Evolutionary conservation across 352 stramenopile species (phyloP).

Genomic region (Phytopythium vexans): DNA sequence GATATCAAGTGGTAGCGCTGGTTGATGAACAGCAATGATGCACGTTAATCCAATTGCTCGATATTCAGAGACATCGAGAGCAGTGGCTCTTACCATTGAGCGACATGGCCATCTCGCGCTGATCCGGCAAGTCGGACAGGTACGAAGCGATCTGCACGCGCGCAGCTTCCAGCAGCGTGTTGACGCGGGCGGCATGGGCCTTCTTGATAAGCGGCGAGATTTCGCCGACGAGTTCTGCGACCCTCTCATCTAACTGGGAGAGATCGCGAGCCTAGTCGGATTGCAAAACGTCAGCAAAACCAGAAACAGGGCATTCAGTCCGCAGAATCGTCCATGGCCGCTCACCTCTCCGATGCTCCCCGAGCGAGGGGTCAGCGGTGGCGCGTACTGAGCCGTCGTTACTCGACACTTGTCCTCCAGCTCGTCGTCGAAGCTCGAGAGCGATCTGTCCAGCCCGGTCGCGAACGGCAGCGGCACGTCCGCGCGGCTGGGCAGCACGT

Average conservation of each 20-base stretch:
- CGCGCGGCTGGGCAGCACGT: slow-evolving; percentile 33
- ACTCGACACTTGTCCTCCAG: slow-evolving; percentile 29
- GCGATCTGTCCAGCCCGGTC: slow-evolving; percentile 23
- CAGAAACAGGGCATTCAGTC: not conserved
- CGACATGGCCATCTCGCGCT: slow-evolving; percentile 20
- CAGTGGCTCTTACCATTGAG: slow-evolving; percentile 8
- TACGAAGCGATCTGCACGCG: slow-evolving; percentile 41
- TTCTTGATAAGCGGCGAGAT: slow-evolving; percentile 31
- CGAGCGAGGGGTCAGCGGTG: slow-evolving; percentile 18
- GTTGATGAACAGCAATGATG: too few species aligned
- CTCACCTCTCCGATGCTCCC: slow-evolving; percentile 20
- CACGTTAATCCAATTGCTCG: too few species aligned
- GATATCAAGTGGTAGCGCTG: slow-evolving; percentile 22
- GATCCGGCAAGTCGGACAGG: slow-evolving; percentile 18
- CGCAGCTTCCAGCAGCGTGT: slow-evolving; percentile 31
- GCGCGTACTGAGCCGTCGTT: slow-evolving; percentile 10
- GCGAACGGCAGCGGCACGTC: slow-evolving; percentile 31
- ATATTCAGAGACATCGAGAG: not conserved
- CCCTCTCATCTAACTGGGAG: slow-evolving; percentile 23
- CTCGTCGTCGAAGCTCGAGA: slow-evolving; percentile 37
- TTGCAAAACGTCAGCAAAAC: not conserved
- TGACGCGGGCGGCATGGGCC: slow-evolving; percentile 22
- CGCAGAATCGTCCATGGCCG: not conserved
- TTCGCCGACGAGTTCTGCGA: slow-evolving; percentile 37
- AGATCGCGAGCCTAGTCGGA: slow-evolving; percentile 7